Evolutionary conservation across 2,329 filamentous ascomycete species (phyloP).

Genomic region (Endothia cerciana): DNA sequence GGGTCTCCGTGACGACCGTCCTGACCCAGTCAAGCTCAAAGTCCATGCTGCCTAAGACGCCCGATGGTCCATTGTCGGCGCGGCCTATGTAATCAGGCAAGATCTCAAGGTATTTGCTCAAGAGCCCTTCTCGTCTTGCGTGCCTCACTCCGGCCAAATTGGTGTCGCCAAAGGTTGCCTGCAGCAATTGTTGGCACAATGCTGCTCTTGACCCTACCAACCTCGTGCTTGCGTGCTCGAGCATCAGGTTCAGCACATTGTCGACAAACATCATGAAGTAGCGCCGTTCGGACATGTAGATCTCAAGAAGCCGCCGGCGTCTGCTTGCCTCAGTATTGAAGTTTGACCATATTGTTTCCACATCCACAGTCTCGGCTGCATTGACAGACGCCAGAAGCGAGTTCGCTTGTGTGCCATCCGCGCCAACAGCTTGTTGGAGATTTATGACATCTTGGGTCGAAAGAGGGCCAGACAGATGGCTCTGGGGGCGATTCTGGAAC

Average conservation of each 20-base stretch:
- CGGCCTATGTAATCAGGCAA: constrained; percentile 53
- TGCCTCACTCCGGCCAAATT: constrained; percentile 17
- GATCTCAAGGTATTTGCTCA: constrained; percentile 53
- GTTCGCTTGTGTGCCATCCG: constrained; percentile 62
- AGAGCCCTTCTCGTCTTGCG: constrained; percentile 42
- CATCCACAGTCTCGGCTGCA: constrained; percentile 50
- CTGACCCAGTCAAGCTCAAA: constrained; percentile 63
- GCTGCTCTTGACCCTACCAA: constrained; percentile 23
- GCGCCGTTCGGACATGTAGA: constrained; percentile 73
- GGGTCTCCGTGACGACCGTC: constrained; percentile 69
- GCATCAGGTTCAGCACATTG: constrained; percentile 53
- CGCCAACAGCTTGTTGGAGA: constrained; percentile 73
- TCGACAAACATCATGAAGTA: constrained; percentile 69
- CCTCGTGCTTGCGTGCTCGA: constrained; percentile 41
- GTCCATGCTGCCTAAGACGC: constrained; percentile 56
- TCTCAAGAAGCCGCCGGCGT: constrained; percentile 68
- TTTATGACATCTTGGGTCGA: constrained; percentile 79
- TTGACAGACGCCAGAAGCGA: constrained; percentile 59
- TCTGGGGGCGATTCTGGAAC: constrained; percentile 78
- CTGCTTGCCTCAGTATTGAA: constrained; percentile 68
- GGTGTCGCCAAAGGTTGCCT: constrained; percentile 30
- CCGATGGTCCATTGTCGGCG: constrained; percentile 50
- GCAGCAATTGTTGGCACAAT: constrained; percentile 31
- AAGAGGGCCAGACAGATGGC: constrained; percentile 70
- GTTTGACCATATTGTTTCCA: constrained; percentile 57